phyloP scores from a whole-genome alignment of 305 asterid species.

The Salvia sclarea region DNA sequence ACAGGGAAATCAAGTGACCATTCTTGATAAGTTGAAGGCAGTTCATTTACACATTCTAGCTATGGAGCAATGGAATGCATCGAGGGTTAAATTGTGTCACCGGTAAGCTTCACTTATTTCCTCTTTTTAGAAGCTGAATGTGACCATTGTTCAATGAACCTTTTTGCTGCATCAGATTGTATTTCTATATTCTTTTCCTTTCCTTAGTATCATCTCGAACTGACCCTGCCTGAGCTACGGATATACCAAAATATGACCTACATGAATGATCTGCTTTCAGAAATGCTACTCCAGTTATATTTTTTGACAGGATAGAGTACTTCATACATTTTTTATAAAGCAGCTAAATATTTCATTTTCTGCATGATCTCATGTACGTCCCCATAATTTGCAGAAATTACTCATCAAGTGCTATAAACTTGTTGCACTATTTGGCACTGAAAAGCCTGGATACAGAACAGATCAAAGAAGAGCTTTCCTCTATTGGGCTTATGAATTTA shows the following conservation, averaged over 20 bases:
- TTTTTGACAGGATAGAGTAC: not conserved
- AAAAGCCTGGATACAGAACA: conserved; percentile 57
- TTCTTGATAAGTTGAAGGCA: conserved; percentile 69
- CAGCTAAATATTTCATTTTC: not conserved
- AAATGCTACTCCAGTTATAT: not conserved
- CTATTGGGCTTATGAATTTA: conserved; percentile 54
- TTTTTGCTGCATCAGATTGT: not conserved
- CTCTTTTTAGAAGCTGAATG: conserved; percentile 16
- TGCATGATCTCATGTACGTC: conserved; percentile 12
- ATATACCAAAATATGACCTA: not conserved
- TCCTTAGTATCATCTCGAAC: not conserved
- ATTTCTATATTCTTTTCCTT: not conserved
- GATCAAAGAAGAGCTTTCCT: conserved; percentile 60
- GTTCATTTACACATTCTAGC: conserved; percentile 67
- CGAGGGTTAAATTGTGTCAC: conserved; percentile 59
- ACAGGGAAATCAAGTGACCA: conserved; percentile 44
- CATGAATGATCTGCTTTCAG: not conserved
- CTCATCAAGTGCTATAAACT: conserved; percentile 54
- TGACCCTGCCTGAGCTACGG: not conserved
- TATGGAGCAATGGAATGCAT: conserved; percentile 76
- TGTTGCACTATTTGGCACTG: conserved; percentile 67
- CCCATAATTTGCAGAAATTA: conserved; percentile 49
- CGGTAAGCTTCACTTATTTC: conserved; percentile 39
- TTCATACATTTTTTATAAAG: not conserved
- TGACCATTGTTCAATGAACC: not conserved